A percentile compares a stretch with the other conserved stretches of the same genome.
These are phyloP conservation scores for Plasmodium reichenowi DNA, from an alignment of 169 alveolate species.

Conservation along the genomic window DNA sequence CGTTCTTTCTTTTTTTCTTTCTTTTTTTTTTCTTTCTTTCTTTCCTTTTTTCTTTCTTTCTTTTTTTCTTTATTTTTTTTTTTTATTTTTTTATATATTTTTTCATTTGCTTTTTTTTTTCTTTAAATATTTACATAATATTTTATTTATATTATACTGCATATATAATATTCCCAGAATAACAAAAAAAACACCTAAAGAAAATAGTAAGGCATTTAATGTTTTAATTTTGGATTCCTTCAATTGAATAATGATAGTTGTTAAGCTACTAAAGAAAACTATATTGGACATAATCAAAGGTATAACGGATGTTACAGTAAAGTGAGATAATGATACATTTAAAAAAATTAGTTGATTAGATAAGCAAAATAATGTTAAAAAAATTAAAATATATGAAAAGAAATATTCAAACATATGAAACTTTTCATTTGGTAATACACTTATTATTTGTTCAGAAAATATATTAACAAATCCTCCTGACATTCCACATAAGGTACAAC, in stretches of 20 bases:
- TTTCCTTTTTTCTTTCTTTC: no score
- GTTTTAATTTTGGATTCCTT: constrained; percentile 5
- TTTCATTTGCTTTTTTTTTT: neutral
- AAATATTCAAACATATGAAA: constrained; percentile 31
- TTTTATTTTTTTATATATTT: neutral
- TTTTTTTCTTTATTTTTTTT: neutral
- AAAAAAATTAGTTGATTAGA: constrained; percentile 50
- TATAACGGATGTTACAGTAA: constrained; percentile 59
- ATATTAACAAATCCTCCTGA: constrained; percentile 72
- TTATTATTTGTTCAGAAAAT: constrained; percentile 62
- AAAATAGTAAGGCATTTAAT: constrained; percentile 11
- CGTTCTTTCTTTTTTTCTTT: no score
- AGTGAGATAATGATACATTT: constrained; percentile 36
- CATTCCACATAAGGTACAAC: constrained; percentile 57
- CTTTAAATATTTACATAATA: constrained; percentile 4
- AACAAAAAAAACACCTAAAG: constrained; percentile 45
- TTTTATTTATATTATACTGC: constrained; percentile 55
- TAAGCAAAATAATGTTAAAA: constrained; percentile 42
- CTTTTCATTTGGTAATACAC: constrained; percentile 29
- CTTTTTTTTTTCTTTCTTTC: no score
- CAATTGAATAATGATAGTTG: constrained; percentile 45
- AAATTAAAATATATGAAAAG: constrained; percentile 26
- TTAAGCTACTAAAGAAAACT: constrained; percentile 48
- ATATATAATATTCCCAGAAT: constrained; percentile 48
- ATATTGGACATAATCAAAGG: constrained; percentile 62